Conservation (phyloP, 2,329 filamentous ascomycete genomes). For the Teratosphaeria nubilosa region DNA sequence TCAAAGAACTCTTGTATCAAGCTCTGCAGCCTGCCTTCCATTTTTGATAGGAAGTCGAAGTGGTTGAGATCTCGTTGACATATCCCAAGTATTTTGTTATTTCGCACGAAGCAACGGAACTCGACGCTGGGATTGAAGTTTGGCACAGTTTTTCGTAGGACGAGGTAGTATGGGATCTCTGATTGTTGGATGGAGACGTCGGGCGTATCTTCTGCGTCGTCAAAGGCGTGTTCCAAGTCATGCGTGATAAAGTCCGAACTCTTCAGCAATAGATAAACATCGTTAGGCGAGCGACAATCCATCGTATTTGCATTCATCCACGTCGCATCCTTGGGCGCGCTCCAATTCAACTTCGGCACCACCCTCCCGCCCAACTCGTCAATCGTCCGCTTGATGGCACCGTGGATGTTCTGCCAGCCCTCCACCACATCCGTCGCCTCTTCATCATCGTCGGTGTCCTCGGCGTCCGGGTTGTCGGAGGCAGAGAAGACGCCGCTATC, state of each 20-base stretch:
- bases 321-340: constrained; percentile 85
- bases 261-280: constrained; percentile 89
- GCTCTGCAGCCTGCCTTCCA: constrained; percentile 57
- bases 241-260: constrained; percentile 91
- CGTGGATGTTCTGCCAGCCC: constrained; percentile 61
- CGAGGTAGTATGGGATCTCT: constrained; percentile 62
- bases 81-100: constrained; percentile 68
- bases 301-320: constrained; percentile 88
- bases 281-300: constrained; percentile 78
- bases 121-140: constrained; percentile 79
- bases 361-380: constrained; percentile 73
- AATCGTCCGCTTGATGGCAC: constrained; percentile 66
- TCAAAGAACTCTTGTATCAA: constrained; percentile 70
- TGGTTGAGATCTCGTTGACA: constrained; percentile 84
- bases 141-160: constrained; percentile 78
- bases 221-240: constrained; percentile 87
- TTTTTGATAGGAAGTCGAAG: constrained; percentile 67
- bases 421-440: constrained; percentile 53
- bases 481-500: constrained; percentile 44
- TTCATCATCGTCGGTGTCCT: constrained; percentile 30
- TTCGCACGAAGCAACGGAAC: constrained; percentile 89
- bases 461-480: constrained; percentile 33
- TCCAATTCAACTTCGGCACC: constrained; percentile 94
- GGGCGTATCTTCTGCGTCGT: constrained; percentile 49
- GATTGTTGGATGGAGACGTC: constrained; percentile 13